Evolutionary conservation across 2,329 filamentous ascomycete species (phyloP).

Genomic region (Trichoderma endophyticum): DNA sequence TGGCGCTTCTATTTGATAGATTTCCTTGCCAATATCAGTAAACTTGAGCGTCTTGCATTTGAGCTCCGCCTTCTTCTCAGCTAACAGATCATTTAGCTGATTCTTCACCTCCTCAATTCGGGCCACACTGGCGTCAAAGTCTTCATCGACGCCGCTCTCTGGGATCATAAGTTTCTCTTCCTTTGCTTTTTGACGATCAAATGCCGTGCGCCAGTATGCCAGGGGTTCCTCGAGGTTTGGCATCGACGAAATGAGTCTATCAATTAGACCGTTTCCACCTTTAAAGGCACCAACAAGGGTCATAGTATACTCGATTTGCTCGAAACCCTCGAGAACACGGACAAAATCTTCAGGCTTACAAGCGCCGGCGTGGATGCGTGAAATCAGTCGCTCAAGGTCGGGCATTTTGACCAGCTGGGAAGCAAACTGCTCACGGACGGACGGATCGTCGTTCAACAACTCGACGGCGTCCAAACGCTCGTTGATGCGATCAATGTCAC

Average conservation of each 20-base stretch:
- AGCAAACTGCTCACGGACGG: constrained; percentile 81
- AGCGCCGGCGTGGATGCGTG: constrained; percentile 86
- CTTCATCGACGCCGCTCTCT: constrained; percentile 80
- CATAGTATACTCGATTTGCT: constrained; percentile 96
- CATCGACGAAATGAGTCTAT: constrained; percentile 79
- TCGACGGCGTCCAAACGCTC: constrained; percentile 93
- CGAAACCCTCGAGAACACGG: constrained; percentile 89
- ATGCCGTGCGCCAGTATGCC: constrained; percentile 85
- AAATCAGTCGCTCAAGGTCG: constrained; percentile 90
- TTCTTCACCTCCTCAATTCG: constrained; percentile 71
- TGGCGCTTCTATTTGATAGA: constrained; percentile 92
- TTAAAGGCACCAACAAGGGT: constrained; percentile 70
- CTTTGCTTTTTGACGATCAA: constrained; percentile 76
- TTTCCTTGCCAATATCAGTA: constrained; percentile 89
- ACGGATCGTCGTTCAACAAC: constrained; percentile 78
- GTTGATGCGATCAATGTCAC: constrained; percentile 84
- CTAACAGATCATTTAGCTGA: constrained; percentile 68
- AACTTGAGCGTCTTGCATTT: constrained; percentile 72
- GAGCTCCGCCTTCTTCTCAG: constrained; percentile 67
- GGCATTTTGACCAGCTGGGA: constrained; percentile 87
- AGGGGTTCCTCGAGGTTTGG: constrained; percentile 74
- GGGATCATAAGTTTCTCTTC: constrained; percentile 82
- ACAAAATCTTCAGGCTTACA: constrained; percentile 92
- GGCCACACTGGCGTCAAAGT: constrained; percentile 83
- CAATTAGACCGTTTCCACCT: constrained; percentile 77